These are phyloP conservation scores for Colletotrichum graminicola DNA, from an alignment of 2,329 filamentous ascomycete species.

Conservation along the genomic window DNA sequence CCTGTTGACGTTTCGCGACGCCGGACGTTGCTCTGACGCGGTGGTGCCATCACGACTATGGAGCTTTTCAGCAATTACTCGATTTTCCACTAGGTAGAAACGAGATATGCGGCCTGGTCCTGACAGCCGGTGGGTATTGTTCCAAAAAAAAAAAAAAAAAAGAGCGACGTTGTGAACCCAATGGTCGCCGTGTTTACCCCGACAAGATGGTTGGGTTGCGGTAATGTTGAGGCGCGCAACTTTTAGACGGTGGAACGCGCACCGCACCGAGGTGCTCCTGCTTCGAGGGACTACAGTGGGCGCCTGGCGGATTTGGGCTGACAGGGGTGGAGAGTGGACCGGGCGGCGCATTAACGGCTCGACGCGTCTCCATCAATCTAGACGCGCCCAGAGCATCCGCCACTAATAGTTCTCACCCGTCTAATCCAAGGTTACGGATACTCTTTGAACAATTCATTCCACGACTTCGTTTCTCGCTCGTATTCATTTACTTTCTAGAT, in stretches of 20 bases:
- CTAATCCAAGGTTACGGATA: background rate
- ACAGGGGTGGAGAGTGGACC: conserved; percentile 16
- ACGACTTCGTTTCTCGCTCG: background rate
- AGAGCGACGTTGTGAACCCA: conserved; percentile 1
- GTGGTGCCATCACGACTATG: conserved; percentile 36
- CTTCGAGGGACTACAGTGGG: conserved; percentile 23
- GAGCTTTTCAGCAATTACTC: background rate
- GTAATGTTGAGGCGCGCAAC: conserved; percentile 26
- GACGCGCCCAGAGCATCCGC: conserved; percentile 45
- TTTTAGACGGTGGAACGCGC: conserved; percentile 29
- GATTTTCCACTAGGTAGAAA: background rate
- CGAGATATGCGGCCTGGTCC: background rate
- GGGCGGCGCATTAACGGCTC: conserved; percentile 11
- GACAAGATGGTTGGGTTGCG: conserved; percentile 12
- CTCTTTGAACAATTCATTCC: background rate
- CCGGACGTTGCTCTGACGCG: conserved; percentile 32
- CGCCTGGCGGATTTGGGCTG: background rate
- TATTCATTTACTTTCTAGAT: background rate
- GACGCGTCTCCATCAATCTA: conserved; percentile 41
- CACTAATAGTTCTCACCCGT: background rate
- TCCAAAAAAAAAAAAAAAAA: background rate
- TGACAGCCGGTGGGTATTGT: background rate
- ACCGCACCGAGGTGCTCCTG: conserved; percentile 22
- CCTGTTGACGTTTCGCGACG: conserved; percentile 51
- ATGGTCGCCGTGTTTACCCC: conserved; percentile 24